Conservation (phyloP, 257 asterid species). For the Fraxinus americana region DNA sequence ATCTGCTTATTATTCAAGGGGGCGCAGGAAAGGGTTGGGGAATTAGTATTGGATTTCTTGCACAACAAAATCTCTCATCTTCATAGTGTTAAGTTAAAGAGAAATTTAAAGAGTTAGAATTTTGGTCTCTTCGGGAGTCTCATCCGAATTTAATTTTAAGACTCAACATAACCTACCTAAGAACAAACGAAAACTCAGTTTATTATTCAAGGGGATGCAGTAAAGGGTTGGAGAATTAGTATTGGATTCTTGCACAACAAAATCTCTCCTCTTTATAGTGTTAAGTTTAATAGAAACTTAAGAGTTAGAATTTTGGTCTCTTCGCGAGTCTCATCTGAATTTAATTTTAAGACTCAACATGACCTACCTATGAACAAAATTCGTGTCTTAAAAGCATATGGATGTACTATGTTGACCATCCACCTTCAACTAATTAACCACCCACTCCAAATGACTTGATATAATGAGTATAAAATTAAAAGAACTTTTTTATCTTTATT, state of each 20-base stretch:
- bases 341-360: neutral
- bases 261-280: neutral
- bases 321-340: neutral
- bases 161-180: no score
- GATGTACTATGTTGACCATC: neutral
- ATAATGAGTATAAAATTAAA: no score
- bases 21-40: neutral
- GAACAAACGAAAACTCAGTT: neutral
- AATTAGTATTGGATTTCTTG: neutral
- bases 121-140: neutral
- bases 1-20: neutral
- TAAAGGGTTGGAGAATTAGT: neutral
- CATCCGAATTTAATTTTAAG: no score
- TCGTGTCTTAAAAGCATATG: neutral
- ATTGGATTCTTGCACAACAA: neutral
- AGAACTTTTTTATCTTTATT: no score
- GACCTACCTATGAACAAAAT: no score
- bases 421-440: neutral
- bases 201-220: neutral
- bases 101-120: neutral
- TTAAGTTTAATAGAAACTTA: neutral
- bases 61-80: neutral
- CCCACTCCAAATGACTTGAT: no score
- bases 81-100: neutral
- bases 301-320: neutral